Evolutionary conservation across 345 rosid genomes (phyloP).

Genomic region (Acer saccharum): DNA sequence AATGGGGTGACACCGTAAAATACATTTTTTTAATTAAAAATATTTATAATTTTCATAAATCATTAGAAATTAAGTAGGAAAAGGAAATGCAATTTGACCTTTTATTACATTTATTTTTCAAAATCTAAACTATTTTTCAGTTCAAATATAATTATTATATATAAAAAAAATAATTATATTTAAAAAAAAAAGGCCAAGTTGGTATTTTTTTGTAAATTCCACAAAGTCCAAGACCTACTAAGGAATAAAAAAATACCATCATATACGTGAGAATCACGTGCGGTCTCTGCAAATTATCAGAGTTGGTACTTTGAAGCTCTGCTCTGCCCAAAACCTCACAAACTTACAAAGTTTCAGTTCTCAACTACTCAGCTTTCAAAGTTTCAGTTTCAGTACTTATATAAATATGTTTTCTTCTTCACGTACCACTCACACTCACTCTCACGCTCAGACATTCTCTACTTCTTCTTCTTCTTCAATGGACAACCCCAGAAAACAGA

Average conservation of each 20-base stretch:
- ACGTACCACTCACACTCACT: not conserved
- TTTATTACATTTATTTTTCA: no score
- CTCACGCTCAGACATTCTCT: not conserved
- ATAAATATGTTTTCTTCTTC: constrained; percentile 5
- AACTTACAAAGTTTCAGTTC: constrained; percentile 10
- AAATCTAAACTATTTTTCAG: no score
- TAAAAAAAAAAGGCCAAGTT: no score
- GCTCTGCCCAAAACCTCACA: constrained; percentile 14
- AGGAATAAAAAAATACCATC: not conserved
- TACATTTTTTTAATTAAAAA: no score
- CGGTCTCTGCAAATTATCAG: constrained; percentile 21
- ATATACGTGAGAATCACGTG: constrained; percentile 39
- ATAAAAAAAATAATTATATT: no score
- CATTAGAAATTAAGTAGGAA: no score
- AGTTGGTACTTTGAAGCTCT: constrained; percentile 10
- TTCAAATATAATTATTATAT: no score
- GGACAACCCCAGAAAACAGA: not conserved
- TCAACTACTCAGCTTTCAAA: not conserved
- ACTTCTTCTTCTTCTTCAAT: not conserved
- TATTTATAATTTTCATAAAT: no score
- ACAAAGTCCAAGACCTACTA: not conserved
- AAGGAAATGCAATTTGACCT: no score
- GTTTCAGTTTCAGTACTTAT: not conserved
- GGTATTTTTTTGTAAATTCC: not conserved
- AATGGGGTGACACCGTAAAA: no score